A percentile compares a stretch with the other conserved stretches of the same genome.
Conservation (phyloP, 441 rosid genomes). For the Lepidium campestre region DNA sequence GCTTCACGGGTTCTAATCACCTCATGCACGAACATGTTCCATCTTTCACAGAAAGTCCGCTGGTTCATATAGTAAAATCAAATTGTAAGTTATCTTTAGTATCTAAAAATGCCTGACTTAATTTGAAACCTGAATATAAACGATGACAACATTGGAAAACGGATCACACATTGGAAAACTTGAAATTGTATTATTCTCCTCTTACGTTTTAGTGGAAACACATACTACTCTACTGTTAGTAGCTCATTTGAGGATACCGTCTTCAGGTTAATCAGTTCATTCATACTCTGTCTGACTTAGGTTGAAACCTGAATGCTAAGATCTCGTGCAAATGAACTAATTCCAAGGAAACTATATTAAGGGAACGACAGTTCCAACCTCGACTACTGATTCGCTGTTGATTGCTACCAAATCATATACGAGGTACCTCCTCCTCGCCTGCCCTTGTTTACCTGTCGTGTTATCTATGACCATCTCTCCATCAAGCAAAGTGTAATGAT, state of each 20-base stretch:
- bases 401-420: constrained; percentile 90
- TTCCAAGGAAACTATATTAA: background rate
- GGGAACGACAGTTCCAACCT: constrained; percentile 42
- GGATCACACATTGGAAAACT: background rate
- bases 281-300: no score
- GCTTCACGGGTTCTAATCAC: constrained; percentile 64
- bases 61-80: constrained; percentile 33
- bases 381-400: constrained; percentile 55
- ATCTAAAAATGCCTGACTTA: background rate
- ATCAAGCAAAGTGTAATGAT: constrained; percentile 84
- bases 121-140: background rate
- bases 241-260: constrained; percentile 6
- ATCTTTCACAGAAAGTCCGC: constrained; percentile 91
- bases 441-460: constrained; percentile 56
- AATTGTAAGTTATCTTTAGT: background rate
- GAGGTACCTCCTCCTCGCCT: constrained; percentile 88
- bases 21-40: constrained; percentile 79
- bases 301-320: background rate
- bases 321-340: background rate
- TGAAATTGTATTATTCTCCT: background rate
- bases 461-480: constrained; percentile 97
- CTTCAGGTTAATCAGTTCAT: constrained; percentile 67
- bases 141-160: background rate
- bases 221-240: background rate
- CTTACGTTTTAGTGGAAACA: background rate